Percentiles rank a stretch among this genome's conserved stretches.
These are phyloP conservation scores for Pythium aquatile DNA, from an alignment of 352 stramenopile genomes.

Conservation along the genomic window DNA sequence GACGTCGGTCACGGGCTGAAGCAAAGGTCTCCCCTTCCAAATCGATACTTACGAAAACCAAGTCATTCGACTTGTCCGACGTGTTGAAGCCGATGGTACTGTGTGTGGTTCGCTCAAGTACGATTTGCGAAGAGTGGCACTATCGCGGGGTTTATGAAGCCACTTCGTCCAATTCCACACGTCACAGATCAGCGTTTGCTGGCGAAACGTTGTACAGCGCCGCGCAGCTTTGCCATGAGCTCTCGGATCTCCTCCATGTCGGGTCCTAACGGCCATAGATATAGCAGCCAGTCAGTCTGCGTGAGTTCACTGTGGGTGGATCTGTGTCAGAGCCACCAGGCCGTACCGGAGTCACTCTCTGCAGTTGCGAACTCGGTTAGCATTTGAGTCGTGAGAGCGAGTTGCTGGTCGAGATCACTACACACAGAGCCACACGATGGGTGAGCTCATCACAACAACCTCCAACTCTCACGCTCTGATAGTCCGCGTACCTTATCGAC, in stretches of 20 bases:
- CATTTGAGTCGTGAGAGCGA: conserved; percentile 21
- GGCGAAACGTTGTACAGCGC: conserved; percentile 31
- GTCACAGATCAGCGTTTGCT: conserved; percentile 13
- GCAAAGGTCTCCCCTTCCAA: conserved; percentile 16
- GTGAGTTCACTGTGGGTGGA: neutral
- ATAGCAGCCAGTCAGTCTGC: neutral
- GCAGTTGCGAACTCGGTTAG: conserved; percentile 20
- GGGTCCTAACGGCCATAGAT: conserved; percentile 12
- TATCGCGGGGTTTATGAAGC: neutral
- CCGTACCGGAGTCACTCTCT: conserved; percentile 15
- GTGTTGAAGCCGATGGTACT: neutral
- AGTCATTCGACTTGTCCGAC: conserved; percentile 20
- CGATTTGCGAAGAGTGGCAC: neutral
- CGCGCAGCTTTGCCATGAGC: conserved; percentile 34
- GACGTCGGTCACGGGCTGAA: neutral
- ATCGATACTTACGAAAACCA: conserved; percentile 14
- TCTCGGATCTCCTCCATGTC: conserved; percentile 44
- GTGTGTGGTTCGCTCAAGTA: neutral
- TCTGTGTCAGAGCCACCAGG: neutral
- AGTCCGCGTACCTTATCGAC: conserved; percentile 28
- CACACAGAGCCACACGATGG: neutral
- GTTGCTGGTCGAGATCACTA: conserved; percentile 34
- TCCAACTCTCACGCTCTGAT: neutral
- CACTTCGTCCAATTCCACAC: neutral
- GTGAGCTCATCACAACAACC: neutral